phyloP scores from a whole-genome alignment of 148 eudicot genomes.

The Fagopyrum homotropicum region DNA sequence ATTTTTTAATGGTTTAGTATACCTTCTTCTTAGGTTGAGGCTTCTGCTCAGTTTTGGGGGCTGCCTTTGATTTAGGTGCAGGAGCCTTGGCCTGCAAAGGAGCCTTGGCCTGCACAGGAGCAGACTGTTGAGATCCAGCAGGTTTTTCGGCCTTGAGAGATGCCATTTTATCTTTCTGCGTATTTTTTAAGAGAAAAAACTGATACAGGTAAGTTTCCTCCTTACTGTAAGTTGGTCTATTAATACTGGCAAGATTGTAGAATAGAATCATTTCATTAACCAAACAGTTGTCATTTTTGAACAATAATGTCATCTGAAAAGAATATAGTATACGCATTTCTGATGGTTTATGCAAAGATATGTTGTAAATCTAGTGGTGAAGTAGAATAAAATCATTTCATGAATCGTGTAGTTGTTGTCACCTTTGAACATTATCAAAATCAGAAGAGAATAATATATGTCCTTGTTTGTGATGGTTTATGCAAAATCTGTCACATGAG shows the following conservation, averaged over 20 bases:
- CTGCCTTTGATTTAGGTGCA: background rate
- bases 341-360: background rate
- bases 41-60: background rate
- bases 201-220: background rate
- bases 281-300: background rate
- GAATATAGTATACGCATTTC: background rate
- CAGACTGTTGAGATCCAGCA: constrained; percentile 8
- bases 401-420: background rate
- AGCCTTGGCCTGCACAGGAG: background rate
- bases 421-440: background rate
- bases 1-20: background rate
- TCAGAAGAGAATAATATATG: background rate
- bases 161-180: constrained; percentile 3
- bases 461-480: background rate
- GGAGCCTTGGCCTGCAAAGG: too few species aligned
- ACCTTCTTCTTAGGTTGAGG: background rate
- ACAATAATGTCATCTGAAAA: background rate
- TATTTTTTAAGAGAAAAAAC: background rate
- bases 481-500: background rate
- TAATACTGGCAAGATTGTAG: background rate
- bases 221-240: background rate
- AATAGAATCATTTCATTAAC: background rate
- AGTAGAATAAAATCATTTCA: background rate
- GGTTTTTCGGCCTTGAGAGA: constrained; percentile 12
- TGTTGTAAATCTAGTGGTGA: background rate